These are phyloP conservation scores for Ceratobasidium sp. DNA, from an alignment of 1,284 basidiomycete species.

Conservation along the genomic window DNA sequence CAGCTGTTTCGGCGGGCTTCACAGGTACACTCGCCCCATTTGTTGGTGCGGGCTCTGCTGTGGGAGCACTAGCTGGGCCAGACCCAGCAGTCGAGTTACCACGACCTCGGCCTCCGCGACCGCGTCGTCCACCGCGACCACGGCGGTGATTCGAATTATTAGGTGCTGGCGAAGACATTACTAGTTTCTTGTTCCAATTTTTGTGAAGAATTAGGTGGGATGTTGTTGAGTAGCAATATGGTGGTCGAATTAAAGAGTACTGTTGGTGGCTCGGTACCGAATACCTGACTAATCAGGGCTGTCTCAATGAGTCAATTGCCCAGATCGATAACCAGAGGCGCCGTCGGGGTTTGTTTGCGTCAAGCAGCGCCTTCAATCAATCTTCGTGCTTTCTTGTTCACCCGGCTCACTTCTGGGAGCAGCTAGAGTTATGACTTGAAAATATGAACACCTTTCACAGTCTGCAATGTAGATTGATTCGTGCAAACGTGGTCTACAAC, in stretches of 20 bases:
- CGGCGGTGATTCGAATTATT: constrained; percentile 5
- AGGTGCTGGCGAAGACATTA: background rate
- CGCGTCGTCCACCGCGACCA: constrained; percentile 31
- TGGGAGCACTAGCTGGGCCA: background rate
- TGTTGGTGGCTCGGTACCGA: constrained; percentile 1
- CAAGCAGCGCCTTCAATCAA: no score
- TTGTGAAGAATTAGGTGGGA: background rate
- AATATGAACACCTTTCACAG: no score
- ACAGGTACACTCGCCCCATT: background rate
- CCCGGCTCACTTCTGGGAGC: no score
- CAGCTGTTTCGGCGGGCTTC: background rate
- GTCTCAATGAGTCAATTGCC: background rate
- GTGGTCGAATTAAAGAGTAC: background rate
- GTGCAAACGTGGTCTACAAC: no score
- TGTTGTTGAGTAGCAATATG: background rate
- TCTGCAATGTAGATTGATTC: no score
- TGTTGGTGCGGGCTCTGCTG: background rate
- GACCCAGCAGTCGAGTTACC: background rate
- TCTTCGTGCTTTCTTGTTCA: no score
- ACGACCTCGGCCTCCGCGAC: background rate
- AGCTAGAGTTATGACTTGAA: no score
- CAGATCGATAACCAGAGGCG: background rate
- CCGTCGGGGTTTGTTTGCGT: background rate
- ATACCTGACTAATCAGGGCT: constrained; percentile 11
- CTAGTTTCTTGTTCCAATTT: background rate